Conservation (phyloP, 2,329 filamentous ascomycete species). For the Exophiala mesophila region DNA sequence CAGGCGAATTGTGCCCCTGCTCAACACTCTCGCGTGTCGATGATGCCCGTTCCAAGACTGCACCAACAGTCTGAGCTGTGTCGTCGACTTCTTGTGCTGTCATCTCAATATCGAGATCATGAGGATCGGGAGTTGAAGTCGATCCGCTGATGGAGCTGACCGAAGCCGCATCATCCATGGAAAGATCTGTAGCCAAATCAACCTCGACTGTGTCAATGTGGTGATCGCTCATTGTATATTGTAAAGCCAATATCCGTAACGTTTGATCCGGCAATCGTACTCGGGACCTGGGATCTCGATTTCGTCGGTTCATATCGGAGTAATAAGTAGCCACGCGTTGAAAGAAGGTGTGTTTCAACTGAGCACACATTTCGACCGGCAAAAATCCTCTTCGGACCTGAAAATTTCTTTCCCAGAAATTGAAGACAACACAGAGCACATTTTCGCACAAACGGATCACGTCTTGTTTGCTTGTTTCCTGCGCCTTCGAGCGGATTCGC, state of each 20-base stretch:
- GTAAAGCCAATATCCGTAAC: conserved; percentile 14
- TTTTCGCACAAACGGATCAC: conserved; percentile 5
- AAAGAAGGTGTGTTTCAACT: conserved; percentile 14
- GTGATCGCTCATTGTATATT: conserved; percentile 15
- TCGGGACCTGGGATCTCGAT: conserved; percentile 1
- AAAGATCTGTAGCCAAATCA: conserved; percentile 12
- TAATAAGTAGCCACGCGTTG: conserved; percentile 11
- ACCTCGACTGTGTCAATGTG: conserved; percentile 15
- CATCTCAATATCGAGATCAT: conserved; percentile 4
- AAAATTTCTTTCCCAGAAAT: conserved; percentile 16
- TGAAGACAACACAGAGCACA: conserved; percentile 15
- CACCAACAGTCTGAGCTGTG: no score
- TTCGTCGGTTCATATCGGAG: conserved; percentile 3
- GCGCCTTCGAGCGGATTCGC: background rate
- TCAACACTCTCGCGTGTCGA: no score
- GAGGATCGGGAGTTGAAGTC: conserved; percentile 21
- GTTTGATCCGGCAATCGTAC: background rate
- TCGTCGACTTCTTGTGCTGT: no score
- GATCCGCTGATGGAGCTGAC: conserved; percentile 7
- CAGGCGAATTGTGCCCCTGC: no score
- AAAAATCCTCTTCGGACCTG: conserved; percentile 15
- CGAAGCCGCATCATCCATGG: conserved; percentile 14
- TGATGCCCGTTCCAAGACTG: no score
- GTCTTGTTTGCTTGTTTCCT: conserved; percentile 4
- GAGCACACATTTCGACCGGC: conserved; percentile 10